Conservation (phyloP, 140 eudicot genomes). For the Stevia rebaudiana region DNA sequence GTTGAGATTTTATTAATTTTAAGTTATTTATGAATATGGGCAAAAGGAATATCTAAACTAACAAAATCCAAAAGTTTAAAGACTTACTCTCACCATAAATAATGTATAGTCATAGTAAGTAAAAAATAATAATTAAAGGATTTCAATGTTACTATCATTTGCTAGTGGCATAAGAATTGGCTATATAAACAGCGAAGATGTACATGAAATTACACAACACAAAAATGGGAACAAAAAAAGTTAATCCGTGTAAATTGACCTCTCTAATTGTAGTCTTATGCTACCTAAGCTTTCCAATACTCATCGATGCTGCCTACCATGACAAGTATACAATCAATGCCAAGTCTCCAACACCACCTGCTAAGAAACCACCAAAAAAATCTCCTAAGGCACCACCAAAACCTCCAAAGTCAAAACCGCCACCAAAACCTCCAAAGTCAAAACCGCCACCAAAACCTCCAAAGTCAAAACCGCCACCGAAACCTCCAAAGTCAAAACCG, state of each 20-base stretch:
- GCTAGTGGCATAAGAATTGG: not conserved
- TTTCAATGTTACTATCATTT: not conserved
- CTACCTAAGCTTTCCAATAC: slow-evolving; percentile 22
- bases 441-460: not conserved
- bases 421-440: not conserved
- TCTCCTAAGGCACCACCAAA: not conserved
- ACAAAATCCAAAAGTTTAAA: not conserved
- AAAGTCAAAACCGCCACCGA: not conserved
- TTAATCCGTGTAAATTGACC: slow-evolving; percentile 12
- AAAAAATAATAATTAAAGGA: not conserved
- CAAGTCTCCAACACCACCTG: not conserved
- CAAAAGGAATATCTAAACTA: not conserved
- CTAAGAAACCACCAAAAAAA: not conserved
- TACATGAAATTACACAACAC: not conserved
- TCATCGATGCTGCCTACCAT: slow-evolving; percentile 13
- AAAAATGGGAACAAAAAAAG: not conserved
- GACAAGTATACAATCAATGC: not conserved
- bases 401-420: slow-evolving; percentile 4
- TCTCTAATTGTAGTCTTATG: slow-evolving; percentile 32
- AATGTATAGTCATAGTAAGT: not conserved
- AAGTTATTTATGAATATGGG: too few relatives aligned
- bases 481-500: not conserved
- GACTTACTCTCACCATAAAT: not conserved
- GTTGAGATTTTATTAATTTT: too few relatives aligned
- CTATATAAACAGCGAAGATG: slow-evolving; percentile 20